Conservation (phyloP, 441 rosid genomes). For the Croton laevigatus region DNA sequence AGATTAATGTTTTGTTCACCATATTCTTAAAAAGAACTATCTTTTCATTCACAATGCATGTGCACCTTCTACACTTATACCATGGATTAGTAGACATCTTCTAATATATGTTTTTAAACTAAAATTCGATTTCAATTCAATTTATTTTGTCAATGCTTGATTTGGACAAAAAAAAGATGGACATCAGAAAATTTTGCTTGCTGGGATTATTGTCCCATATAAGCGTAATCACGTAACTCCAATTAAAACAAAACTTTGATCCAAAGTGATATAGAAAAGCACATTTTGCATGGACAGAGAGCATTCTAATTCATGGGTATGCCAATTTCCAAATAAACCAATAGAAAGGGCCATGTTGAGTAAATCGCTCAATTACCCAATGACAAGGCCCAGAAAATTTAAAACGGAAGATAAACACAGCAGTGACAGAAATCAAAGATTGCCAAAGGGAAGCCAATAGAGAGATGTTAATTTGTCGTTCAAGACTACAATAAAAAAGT, state of each 20-base stretch:
- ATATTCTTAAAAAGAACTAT: no score
- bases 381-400: no score
- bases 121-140: background rate
- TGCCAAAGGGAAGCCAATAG: no score
- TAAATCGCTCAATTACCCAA: no score
- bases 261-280: background rate
- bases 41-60: background rate
- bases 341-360: no score
- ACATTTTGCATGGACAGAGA: constrained; percentile 12
- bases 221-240: background rate
- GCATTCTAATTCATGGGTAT: background rate
- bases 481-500: no score
- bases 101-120: no score
- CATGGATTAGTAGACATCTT: background rate
- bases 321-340: background rate
- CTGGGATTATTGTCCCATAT: background rate
- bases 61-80: background rate
- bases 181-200: background rate
- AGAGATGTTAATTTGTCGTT: no score
- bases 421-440: no score
- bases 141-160: background rate
- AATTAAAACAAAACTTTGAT: no score
- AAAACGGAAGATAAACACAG: no score
- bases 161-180: background rate
- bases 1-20: background rate